phyloP scores from a whole-genome alignment of 805 yeast genomes.

The Tanozyma kutaoensis region DNA sequence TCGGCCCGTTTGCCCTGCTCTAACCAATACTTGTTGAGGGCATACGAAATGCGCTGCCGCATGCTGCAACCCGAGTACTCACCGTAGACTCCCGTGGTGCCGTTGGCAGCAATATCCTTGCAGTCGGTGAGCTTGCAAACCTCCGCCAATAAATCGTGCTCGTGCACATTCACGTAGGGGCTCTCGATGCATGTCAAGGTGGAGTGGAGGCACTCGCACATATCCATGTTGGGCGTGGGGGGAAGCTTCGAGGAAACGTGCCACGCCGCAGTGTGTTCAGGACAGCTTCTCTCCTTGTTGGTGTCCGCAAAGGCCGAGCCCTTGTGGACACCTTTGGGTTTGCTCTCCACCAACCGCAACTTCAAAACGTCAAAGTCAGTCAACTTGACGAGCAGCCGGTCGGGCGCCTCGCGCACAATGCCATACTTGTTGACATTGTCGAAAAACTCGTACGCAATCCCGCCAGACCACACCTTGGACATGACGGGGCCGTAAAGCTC shows the following conservation, averaged over 20 bases:
- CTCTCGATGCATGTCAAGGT: slow-evolving; percentile 23
- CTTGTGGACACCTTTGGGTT: slow-evolving; percentile 4
- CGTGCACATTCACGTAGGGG: slow-evolving; percentile 11
- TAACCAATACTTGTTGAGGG: slow-evolving; percentile 21
- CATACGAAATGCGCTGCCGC: slow-evolving; percentile 25
- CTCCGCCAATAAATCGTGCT: slow-evolving; percentile 10
- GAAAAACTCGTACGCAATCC: slow-evolving; percentile 23
- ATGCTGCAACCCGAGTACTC: slow-evolving; percentile 24
- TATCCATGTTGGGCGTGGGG: slow-evolving; percentile 24
- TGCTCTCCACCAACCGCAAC: slow-evolving; percentile 8
- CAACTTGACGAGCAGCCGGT: slow-evolving; percentile 13
- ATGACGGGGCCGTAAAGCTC: slow-evolving; percentile 17
- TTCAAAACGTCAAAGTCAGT: slow-evolving; percentile 18
- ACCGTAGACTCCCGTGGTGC: slow-evolving; percentile 27
- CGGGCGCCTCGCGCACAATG: slow-evolving; percentile 13
- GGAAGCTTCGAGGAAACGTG: slow-evolving; percentile 14
- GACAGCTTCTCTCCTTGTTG: too few species aligned
- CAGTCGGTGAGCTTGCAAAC: slow-evolving; percentile 27
- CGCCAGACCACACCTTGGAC: slow-evolving; percentile 27
- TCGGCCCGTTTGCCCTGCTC: slow-evolving; percentile 7
- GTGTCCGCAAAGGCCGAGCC: too few species aligned
- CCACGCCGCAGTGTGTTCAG: too few species aligned
- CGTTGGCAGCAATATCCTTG: slow-evolving; percentile 20
- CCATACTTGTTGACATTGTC: slow-evolving; percentile 22
- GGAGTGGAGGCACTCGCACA: slow-evolving; percentile 31